Percentiles rank a stretch among this genome's conserved stretches.
Conservation (phyloP, 108 stramenopile genomes). For the Tribonema minus region DNA sequence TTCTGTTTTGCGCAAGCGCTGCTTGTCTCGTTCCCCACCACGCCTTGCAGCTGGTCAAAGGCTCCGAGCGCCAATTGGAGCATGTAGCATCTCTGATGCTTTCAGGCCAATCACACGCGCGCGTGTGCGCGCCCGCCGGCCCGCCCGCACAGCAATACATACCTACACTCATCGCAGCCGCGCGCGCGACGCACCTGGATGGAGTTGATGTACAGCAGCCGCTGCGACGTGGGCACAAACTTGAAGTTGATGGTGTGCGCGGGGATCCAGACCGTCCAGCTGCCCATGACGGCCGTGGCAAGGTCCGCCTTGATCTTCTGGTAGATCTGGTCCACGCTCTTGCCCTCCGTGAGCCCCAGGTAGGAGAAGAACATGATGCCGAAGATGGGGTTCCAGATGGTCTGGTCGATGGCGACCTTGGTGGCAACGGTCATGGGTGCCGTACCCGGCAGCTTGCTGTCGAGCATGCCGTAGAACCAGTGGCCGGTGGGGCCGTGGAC, state of each 20-base stretch:
- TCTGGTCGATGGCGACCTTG: conserved; percentile 88
- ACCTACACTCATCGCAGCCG: too few relatives aligned
- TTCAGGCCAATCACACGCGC: too few relatives aligned
- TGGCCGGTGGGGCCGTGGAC: conserved; percentile 97
- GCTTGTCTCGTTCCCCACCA: too few relatives aligned
- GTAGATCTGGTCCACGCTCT: conserved; percentile 72
- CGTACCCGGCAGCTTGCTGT: conserved; percentile 76
- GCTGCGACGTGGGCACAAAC: conserved; percentile 88
- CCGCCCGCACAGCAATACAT: too few relatives aligned
- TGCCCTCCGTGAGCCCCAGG: conserved; percentile 86
- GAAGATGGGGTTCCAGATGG: conserved; percentile 92
- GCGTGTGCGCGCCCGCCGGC: too few relatives aligned
- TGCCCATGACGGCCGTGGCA: conserved; percentile 85
- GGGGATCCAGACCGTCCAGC: conserved; percentile 88
- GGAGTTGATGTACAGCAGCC: conserved; percentile 92
- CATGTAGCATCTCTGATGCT: too few relatives aligned
- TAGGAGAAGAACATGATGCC: conserved; percentile 95
- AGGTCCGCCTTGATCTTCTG: conserved; percentile 87
- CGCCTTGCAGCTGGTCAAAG: too few relatives aligned
- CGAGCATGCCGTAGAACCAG: conserved; percentile 97
- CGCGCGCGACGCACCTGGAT: too few relatives aligned
- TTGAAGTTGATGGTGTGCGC: conserved; percentile 94
- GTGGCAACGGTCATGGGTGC: conserved; percentile 47
- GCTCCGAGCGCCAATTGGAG: too few relatives aligned
- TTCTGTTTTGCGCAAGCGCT: too few relatives aligned